Base-by-base conservation (phyloP, 2,329 filamentous ascomycete genomes). In the Bimuria novae-zelandiae region DNA sequence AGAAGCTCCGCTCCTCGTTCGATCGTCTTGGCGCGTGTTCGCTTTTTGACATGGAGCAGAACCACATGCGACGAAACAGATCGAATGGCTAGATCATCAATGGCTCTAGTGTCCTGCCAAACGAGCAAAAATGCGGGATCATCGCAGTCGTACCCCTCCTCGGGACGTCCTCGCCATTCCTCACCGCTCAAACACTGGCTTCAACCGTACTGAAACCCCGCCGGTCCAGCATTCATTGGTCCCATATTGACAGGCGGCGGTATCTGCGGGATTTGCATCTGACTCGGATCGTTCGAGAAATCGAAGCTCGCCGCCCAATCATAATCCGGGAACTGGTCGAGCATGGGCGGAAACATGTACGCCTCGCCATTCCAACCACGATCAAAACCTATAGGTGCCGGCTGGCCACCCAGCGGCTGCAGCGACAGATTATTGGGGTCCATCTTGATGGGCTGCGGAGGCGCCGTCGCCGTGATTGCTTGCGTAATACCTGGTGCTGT, bases 241-340 rank as follows among this genome's bases (percentile, higher is more conserved):
- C 44, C 33, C 44, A 47, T 47, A 37, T 29, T 16, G 14, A 47
- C 44, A 22, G 32, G 21, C 21, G 37, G 44, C n/a, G 25, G 44
- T 16, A 57, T 58, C 42, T 50, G 50, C 22, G 59, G 58, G 51
- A 68, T 60, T 41, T 63, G 60, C 25, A 59, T 66, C 14, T 63
- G 62, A 39, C 66, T 66, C 7, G 30, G 43, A 25, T 68, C 66
- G 23, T 65, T 71, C 1, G 68, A 65, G 19, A 71, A 70, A 21
- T 72, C 65, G 36, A 72, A 72, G 16, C 69, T 67, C 8, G 70
- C 66, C 3, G 69, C 70, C 70, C 70, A 73, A 43, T 73, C 70
- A 39, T 72, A 73, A 51, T 73, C 70, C 8, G 67, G 69, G n/a
- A 72, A 73, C 29, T 72, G 69, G 19, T 73, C 69, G 27, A 70